These are phyloP conservation scores for Ogataea angusta DNA, from an alignment of 805 yeast genomes.

Conservation along the genomic window DNA sequence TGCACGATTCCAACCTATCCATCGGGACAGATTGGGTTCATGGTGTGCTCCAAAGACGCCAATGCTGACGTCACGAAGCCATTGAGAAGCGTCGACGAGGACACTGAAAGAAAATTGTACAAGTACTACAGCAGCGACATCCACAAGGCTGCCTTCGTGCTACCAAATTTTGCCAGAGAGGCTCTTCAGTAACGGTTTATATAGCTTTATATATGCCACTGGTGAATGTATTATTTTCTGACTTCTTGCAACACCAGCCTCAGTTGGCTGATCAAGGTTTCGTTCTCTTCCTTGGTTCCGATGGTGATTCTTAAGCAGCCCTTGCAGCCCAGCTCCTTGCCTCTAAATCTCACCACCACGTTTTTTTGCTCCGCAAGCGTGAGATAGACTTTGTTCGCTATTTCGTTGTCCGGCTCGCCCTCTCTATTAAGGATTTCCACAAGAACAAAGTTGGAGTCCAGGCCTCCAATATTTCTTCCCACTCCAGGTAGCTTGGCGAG, in stretches of 20 bases:
- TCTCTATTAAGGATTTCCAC: slow-evolving; percentile 61
- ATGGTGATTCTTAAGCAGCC: slow-evolving; percentile 87
- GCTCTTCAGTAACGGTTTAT: slow-evolving; percentile 21
- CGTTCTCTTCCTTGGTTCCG: slow-evolving; percentile 80
- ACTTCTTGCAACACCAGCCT: slow-evolving; percentile 20
- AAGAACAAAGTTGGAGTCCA: slow-evolving; percentile 82
- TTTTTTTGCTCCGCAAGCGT: slow-evolving; percentile 66
- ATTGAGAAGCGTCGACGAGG: slow-evolving; percentile 57
- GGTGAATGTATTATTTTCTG: not conserved
- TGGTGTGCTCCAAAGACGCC: slow-evolving; percentile 85
- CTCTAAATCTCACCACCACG: slow-evolving; percentile 90
- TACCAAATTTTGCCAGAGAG: slow-evolving; percentile 85
- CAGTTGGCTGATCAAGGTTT: slow-evolving; percentile 41
- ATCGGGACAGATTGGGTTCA: slow-evolving; percentile 96
- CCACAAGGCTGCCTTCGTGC: slow-evolving; percentile 84
- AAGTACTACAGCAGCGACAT: slow-evolving; percentile 80
- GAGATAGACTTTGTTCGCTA: slow-evolving; percentile 66
- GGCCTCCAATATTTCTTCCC: slow-evolving; percentile 75
- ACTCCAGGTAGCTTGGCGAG: slow-evolving; percentile 59
- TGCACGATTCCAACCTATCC: slow-evolving; percentile 96
- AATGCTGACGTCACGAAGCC: slow-evolving; percentile 66
- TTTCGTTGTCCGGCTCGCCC: slow-evolving; percentile 63
- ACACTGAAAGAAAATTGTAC: slow-evolving; percentile 61
- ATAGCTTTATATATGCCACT: not conserved
- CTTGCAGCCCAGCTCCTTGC: slow-evolving; percentile 80